Evolutionary conservation across 108 stramenopile species (phyloP), one percentile per base, ranked within the genome.

Genomic region (Stephanodiscus triporus): DNA sequence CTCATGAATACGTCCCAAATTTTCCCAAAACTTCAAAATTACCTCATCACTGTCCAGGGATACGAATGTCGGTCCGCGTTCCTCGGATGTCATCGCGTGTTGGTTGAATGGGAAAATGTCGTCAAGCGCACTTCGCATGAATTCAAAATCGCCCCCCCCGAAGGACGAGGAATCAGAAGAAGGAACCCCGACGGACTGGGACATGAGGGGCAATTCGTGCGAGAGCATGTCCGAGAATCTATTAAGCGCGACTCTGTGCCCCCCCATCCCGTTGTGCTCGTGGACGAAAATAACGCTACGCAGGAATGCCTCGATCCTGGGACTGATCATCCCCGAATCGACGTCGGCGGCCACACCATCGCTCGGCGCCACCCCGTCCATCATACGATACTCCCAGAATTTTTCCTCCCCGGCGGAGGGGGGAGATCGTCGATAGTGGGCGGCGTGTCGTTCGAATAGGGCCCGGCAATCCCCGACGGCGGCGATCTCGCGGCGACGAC

Each of bases 171-270:
- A n/a, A n/a, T n/a, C n/a, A n/a, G n/a, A n/a, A n/a, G n/a, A n/a
- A n/a, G n/a, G n/a, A n/a, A n/a, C n/a, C 1, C 4, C 32, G 19
- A 9, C 57, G 59, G 51, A 57, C 36, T n/a, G 10, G 3, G 61
- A 0, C 29, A 53, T 37, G 47, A 64, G 61, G 20, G 80, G 80
- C 61, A 71, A 51, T 20, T 81, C 75, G 29, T 56, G 32, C 42
- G 30, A n/a, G 9, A 20, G 27, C 63, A 76, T 23, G 56, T 81
- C 80, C 30, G 80, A 76, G 57, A 81, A 81, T 66, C 70, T 68
- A 60, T 81, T 81, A 13, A 81, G 29, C 27, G 80, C 75, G 36
- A 81, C 75, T 19, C 48, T 13, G 32, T 81, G 75, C 10, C 0
- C 23, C 29, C 17, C 27, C 57, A 24, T 4, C 55, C 22, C 55